These are phyloP conservation scores for Tetradesmus lagerheimii DNA, from an alignment of 139 green algal species.

Conservation along the genomic window DNA sequence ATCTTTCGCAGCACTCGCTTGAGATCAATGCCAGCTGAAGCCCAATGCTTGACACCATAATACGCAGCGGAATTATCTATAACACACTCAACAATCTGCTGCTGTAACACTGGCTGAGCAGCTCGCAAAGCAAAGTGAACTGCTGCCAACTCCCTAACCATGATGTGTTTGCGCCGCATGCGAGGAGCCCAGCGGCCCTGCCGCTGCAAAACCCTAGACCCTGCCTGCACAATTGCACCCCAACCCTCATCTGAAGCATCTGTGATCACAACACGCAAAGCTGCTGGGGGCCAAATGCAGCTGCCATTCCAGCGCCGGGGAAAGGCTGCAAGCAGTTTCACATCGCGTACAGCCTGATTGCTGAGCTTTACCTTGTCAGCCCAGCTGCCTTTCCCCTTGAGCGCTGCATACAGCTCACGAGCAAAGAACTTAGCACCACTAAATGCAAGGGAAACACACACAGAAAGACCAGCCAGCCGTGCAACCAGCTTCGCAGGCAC, in stretches of 20 bases:
- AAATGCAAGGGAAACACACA: too few species aligned
- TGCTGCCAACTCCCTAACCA: neutral
- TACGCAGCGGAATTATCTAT: conserved; percentile 16
- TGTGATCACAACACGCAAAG: too few species aligned
- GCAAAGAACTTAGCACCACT: too few species aligned
- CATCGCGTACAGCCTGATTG: conserved; percentile 22
- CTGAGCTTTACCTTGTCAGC: conserved; percentile 24
- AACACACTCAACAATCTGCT: conserved; percentile 12
- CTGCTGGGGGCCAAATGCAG: too few species aligned
- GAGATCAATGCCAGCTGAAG: neutral
- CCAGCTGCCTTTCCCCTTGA: too few species aligned
- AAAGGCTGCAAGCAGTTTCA: neutral
- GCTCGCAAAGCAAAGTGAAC: conserved; percentile 3
- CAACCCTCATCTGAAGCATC: too few species aligned
- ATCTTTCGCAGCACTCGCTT: conserved; percentile 15
- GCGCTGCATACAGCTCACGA: too few species aligned
- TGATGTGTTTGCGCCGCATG: conserved; percentile 14
- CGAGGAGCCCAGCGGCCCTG: neutral
- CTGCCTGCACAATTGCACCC: neutral
- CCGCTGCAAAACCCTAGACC: neutral
- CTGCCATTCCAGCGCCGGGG: conserved; percentile 21
- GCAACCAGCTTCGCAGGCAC: conserved; percentile 22
- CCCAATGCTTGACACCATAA: conserved; percentile 7
- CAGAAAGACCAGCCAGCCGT: too few species aligned
- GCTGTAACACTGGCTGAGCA: neutral